These are phyloP conservation scores for Pichia rugopelliculosa DNA, from an alignment of 805 yeast genomes.

Conservation along the genomic window DNA sequence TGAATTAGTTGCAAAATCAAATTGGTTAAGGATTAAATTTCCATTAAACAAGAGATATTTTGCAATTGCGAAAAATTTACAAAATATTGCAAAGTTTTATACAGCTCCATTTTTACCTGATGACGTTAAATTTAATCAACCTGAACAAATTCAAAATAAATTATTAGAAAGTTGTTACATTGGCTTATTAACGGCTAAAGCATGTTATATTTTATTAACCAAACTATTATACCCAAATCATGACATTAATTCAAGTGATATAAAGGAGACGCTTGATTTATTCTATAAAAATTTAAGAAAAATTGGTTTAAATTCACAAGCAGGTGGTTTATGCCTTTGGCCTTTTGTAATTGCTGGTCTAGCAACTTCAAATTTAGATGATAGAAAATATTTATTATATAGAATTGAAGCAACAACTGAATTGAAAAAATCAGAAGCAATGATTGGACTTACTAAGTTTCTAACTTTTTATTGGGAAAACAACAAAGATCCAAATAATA, in stretches of 20 bases:
- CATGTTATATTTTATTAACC: conserved; percentile 6
- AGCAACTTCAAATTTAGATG: conserved; percentile 3
- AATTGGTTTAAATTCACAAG: conserved; percentile 6
- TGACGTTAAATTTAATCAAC: conserved; percentile 1
- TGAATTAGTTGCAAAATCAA: conserved; percentile 31
- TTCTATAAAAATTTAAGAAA: conserved; percentile 4
- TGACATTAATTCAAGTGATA: neutral
- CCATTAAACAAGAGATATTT: conserved; percentile 6
- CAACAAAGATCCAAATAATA: neutral
- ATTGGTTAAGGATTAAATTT: conserved; percentile 21
- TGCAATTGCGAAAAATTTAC: neutral
- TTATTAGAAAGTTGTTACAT: conserved; percentile 12
- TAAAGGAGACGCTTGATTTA: neutral
- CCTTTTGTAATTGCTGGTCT: conserved; percentile 14
- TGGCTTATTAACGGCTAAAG: conserved; percentile 8
- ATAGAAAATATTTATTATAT: conserved; percentile 8
- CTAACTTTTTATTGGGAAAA: conserved; percentile 12
- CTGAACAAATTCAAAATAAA: conserved; percentile 9
- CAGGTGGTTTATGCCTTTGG: conserved; percentile 11
- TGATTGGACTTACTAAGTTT: conserved; percentile 6
- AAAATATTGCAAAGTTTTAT: conserved; percentile 8
- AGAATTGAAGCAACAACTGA: conserved; percentile 10
- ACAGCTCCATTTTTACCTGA: conserved; percentile 8
- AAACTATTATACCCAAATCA: conserved; percentile 8
- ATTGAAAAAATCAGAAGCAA: conserved; percentile 5